Evolutionary conservation across 1,284 basidiomycete genomes (phyloP).

Genomic region (Ceratobasidium sp.): DNA sequence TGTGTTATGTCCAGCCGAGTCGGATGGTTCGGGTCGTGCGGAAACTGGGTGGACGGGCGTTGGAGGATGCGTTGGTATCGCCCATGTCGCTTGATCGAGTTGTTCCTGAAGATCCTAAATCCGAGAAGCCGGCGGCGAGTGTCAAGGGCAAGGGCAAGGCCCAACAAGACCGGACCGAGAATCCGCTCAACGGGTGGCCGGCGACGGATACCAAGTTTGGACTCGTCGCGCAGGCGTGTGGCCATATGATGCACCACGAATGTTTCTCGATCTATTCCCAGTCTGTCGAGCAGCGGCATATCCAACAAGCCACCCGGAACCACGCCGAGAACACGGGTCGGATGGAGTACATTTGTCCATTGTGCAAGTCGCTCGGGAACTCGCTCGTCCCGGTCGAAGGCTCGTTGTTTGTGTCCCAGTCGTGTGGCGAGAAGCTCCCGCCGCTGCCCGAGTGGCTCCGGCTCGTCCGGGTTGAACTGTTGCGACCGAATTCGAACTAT

Average conservation of each 20-base stretch:
- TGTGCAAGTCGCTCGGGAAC: slow-evolving; percentile 99
- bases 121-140: not conserved
- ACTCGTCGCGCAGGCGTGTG: slow-evolving; percentile 90
- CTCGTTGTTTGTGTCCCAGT: slow-evolving; percentile 49
- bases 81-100: slow-evolving; percentile 74
- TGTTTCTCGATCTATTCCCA: slow-evolving; percentile 94
- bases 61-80: slow-evolving; percentile 81
- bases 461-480: slow-evolving; percentile 81
- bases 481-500: slow-evolving; percentile 70
- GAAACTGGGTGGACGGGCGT: slow-evolving; percentile 59
- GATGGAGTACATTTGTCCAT: slow-evolving; percentile 95
- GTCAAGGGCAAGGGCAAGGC: slow-evolving; percentile 45
- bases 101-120: not conserved
- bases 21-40: slow-evolving; percentile 81
- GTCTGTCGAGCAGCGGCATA: slow-evolving; percentile 90
- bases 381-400: slow-evolving; percentile 81
- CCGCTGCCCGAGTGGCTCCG: slow-evolving; percentile 87
- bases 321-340: slow-evolving; percentile 95
- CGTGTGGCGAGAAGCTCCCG: slow-evolving; percentile 30
- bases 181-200: slow-evolving; percentile 34
- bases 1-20: slow-evolving; percentile 94
- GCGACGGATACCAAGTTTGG: slow-evolving; percentile 76
- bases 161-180: not conserved
- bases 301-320: slow-evolving; percentile 90
- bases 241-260: slow-evolving; percentile 96